phyloP scores from a whole-genome alignment of 2,329 filamentous ascomycete species.

The Aspergillus sp. region DNA sequence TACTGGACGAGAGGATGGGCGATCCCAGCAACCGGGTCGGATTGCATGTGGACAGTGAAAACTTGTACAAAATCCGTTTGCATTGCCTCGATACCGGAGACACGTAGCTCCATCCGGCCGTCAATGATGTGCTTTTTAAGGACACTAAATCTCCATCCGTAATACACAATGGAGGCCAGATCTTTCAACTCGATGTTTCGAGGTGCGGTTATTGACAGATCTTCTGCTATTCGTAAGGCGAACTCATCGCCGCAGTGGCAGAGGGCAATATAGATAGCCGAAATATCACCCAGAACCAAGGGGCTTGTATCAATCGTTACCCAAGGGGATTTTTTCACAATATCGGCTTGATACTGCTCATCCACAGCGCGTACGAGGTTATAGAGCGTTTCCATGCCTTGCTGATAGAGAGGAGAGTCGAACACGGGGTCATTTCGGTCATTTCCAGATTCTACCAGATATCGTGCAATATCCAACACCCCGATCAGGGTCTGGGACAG shows the following conservation, averaged over 20 bases:
- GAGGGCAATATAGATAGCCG: constrained; percentile 36
- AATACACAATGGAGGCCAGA: constrained; percentile 41
- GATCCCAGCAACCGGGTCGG: constrained; percentile 44
- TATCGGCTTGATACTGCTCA: constrained; percentile 42
- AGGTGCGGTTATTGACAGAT: constrained; percentile 42
- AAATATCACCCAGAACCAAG: constrained; percentile 40
- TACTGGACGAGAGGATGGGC: constrained; percentile 65
- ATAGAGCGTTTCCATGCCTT: constrained; percentile 32
- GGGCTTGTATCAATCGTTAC: constrained; percentile 48
- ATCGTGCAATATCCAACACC: constrained; percentile 31
- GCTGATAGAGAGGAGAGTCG: constrained; percentile 24
- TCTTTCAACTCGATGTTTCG: constrained; percentile 33
- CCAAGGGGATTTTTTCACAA: constrained; percentile 49
- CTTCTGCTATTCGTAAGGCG: constrained; percentile 38
- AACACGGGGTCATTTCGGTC: constrained; percentile 31
- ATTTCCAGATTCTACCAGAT: constrained; percentile 35
- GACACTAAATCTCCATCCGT: constrained; percentile 70
- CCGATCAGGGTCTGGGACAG: constrained; percentile 29
- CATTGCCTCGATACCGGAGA: constrained; percentile 76
- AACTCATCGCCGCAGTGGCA: constrained; percentile 36
- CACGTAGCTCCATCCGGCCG: constrained; percentile 87
- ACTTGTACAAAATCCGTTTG: constrained; percentile 70
- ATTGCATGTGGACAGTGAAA: constrained; percentile 63
- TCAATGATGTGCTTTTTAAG: constrained; percentile 76
- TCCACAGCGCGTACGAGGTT: constrained; percentile 39